Base-by-base conservation (phyloP, 1,139 yeast genomes). In the Chernovozyma sophiae-reginae region DNA sequence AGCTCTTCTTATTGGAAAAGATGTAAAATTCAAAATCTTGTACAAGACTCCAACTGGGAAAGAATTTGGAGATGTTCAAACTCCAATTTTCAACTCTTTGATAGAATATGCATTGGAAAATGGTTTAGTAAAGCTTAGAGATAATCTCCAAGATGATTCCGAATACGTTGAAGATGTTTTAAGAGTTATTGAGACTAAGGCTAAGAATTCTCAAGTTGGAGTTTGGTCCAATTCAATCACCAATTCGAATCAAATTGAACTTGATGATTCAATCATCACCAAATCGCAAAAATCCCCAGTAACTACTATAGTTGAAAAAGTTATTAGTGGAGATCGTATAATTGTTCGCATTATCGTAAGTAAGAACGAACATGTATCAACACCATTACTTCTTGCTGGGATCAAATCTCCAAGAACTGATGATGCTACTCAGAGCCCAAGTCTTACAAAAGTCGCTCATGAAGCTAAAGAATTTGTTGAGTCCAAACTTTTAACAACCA, bases 261-360 rank as follows among this genome's bases (percentile, higher is more conserved):
- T 74, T 35, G 60, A 71, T 19, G 68, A 62, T 13, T 54, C 52
- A 10, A 60, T 72, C 30, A 59, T 67, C 38, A 52, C 56, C 15
- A 56, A 55, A 37, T 68, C 79, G 5, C 58, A 56, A 39, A 58
- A 58, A 23, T 42, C 58, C 20, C 77, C 81, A 25, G 59, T 78
- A 43, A 65, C 71, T 14, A 70, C 83, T 17, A 72, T 86, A 41
- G 80, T 86, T 24, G 95, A 86, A 57, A 78, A 75, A 49, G 94
- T 83, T 17, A 71, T 86, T 41, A 68, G 82, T 46, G 96, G 96
- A 35, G 96, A 87, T 58, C 65, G 95, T 38, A 58, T 85, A 27
- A 62, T 81, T 37, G 74, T 77, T 30, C 68, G 95, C 42, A 53
- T 84, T 36, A 46, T 82, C 41, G 53, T 71, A 34, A 54, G 69